Percentiles rank a stretch among this genome's conserved stretches.
phyloP scores from a whole-genome alignment of 148 eudicot genomes.

The Rhododendron simsii region DNA sequence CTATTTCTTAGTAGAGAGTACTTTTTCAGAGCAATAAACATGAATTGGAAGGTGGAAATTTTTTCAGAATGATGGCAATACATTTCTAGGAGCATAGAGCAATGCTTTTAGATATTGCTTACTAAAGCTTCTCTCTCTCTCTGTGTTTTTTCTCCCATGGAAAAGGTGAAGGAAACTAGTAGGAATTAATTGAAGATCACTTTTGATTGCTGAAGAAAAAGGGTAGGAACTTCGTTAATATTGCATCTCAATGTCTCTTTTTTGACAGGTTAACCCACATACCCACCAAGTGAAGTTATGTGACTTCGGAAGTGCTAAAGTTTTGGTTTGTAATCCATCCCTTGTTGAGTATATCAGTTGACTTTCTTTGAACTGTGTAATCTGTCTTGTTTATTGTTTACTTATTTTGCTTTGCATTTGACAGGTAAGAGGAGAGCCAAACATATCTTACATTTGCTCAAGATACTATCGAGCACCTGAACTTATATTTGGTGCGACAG shows the following conservation, averaged over 20 bases:
- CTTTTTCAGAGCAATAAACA: background rate
- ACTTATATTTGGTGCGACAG: conserved; percentile 90
- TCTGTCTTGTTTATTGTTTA: background rate
- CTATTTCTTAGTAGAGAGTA: background rate
- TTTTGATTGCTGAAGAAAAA: background rate
- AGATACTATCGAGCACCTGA: conserved; percentile 93
- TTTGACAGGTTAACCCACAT: conserved; percentile 72
- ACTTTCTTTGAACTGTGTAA: background rate
- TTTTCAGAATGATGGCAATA: background rate
- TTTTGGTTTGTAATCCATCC: conserved; percentile 45
- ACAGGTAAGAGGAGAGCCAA: conserved; percentile 92
- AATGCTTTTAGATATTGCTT: background rate
- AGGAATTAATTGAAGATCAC: background rate
- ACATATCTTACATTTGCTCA: conserved; percentile 86
- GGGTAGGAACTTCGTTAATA: background rate
- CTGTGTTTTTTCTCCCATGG: background rate
- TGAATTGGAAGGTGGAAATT: background rate
- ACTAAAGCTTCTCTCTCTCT: background rate
- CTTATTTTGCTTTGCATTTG: conserved; percentile 4
- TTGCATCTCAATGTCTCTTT: background rate
- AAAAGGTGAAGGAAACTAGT: background rate
- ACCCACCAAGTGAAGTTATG: conserved; percentile 81
- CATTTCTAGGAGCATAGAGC: background rate
- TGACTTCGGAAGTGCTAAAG: conserved; percentile 96
- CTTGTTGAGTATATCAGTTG: background rate